Evolutionary conservation across 208 protist genomes (phyloP).

Genomic region (Trypanosoma cruzi): DNA sequence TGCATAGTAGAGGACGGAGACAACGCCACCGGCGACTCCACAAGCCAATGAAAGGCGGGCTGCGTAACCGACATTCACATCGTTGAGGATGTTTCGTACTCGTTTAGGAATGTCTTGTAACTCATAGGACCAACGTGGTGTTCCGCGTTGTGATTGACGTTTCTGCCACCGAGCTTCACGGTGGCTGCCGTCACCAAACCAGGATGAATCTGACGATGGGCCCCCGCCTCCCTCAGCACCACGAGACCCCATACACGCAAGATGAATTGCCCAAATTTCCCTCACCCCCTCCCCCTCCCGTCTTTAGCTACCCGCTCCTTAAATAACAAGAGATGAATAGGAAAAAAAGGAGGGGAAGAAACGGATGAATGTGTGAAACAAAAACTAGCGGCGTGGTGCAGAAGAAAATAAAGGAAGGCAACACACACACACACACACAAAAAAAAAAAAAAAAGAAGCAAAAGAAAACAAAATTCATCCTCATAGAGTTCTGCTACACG

Average conservation of each 20-base stretch:
- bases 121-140: conserved; percentile 62
- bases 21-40: conserved; percentile 26
- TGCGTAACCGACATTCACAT: conserved; percentile 79
- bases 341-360: background rate
- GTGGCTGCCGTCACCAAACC: conserved; percentile 16
- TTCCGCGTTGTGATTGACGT: background rate
- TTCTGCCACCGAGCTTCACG: conserved; percentile 3
- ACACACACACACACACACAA: background rate
- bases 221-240: background rate
- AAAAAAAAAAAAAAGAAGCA: no score
- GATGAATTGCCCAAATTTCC: background rate
- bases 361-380: background rate
- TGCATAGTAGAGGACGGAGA: conserved; percentile 48
- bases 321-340: background rate
- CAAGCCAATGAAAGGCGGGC: conserved; percentile 38
- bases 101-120: conserved; percentile 67
- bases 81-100: conserved; percentile 40
- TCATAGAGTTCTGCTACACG: no score
- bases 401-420: no score
- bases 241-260: conserved; percentile 1
- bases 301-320: no score
- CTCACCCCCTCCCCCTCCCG: background rate
- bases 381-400: no score
- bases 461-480: no score
- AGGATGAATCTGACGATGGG: background rate